phyloP scores from a whole-genome alignment of 192 early-diverging fungal genomes.

The Allomyces javanicus region DNA sequence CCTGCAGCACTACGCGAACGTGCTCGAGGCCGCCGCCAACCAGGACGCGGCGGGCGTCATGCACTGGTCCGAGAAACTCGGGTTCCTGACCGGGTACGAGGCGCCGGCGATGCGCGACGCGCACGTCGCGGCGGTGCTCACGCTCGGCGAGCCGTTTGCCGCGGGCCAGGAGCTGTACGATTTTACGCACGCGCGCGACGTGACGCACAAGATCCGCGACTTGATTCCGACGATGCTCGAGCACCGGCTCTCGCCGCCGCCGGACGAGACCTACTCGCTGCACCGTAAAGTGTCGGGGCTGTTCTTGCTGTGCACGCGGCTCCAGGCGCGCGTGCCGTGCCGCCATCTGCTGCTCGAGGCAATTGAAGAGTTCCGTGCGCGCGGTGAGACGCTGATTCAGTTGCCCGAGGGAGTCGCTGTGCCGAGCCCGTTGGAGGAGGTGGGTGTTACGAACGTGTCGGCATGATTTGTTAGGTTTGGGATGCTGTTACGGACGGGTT shows the following conservation, averaged over 20 bases:
- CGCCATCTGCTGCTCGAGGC: conserved; percentile 4
- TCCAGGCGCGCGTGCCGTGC: conserved; percentile 33
- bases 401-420: too few relatives aligned
- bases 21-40: conserved; percentile 49
- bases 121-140: conserved; percentile 72
- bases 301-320: conserved; percentile 72
- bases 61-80: conserved; percentile 57
- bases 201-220: conserved; percentile 60
- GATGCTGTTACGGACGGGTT: too few relatives aligned
- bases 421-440: too few relatives aligned
- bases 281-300: conserved; percentile 87
- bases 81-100: conserved; percentile 87
- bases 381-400: not conserved
- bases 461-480: too few relatives aligned
- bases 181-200: conserved; percentile 55
- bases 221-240: conserved; percentile 89
- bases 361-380: not conserved
- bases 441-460: too few relatives aligned
- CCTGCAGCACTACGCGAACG: conserved; percentile 48
- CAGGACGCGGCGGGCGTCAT: conserved; percentile 53
- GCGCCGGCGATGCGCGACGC: conserved; percentile 67
- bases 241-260: conserved; percentile 83
- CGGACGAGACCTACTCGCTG: conserved; percentile 92
- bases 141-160: conserved; percentile 68
- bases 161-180: conserved; percentile 31